phyloP scores from a whole-genome alignment of 2,329 filamentous ascomycete genomes.

The Tricladium varicosporioides region DNA sequence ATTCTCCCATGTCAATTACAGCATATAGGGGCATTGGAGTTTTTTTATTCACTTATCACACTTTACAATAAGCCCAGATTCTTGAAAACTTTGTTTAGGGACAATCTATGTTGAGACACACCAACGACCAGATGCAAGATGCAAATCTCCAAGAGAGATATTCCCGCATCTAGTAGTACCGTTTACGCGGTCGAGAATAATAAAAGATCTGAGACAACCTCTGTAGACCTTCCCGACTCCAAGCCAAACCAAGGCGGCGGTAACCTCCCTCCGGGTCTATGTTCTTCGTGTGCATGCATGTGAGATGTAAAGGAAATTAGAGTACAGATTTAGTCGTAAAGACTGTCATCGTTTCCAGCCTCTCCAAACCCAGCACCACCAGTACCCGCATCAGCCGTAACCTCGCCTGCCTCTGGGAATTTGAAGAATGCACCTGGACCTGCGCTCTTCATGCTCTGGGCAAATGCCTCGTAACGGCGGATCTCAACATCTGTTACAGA shows the following conservation, averaged over 20 bases:
- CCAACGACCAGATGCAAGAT: constrained; percentile 5
- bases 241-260: constrained; percentile 13
- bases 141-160: constrained; percentile 4
- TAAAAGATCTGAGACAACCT: constrained; percentile 12
- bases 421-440: constrained; percentile 97
- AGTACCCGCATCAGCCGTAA: constrained; percentile 65
- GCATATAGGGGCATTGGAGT: neutral
- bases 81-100: constrained; percentile 17
- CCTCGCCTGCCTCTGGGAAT: constrained; percentile 70
- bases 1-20: too few relatives aligned
- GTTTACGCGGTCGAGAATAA: constrained; percentile 5
- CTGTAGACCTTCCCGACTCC: constrained; percentile 16
- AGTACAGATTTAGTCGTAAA: constrained; percentile 75
- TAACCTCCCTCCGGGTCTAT: constrained; percentile 14
- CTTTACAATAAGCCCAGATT: neutral
- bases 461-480: constrained; percentile 95
- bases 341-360: constrained; percentile 90
- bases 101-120: constrained; percentile 22
- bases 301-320: constrained; percentile 23
- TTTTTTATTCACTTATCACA: neutral
- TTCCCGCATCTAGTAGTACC: neutral
- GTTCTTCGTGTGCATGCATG: constrained; percentile 19
- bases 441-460: constrained; percentile 98
- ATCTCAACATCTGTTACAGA: constrained; percentile 98
- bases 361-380: constrained; percentile 70